phyloP scores from a whole-genome alignment of 1,139 yeast species.

The Hyphopichia burtonii region DNA sequence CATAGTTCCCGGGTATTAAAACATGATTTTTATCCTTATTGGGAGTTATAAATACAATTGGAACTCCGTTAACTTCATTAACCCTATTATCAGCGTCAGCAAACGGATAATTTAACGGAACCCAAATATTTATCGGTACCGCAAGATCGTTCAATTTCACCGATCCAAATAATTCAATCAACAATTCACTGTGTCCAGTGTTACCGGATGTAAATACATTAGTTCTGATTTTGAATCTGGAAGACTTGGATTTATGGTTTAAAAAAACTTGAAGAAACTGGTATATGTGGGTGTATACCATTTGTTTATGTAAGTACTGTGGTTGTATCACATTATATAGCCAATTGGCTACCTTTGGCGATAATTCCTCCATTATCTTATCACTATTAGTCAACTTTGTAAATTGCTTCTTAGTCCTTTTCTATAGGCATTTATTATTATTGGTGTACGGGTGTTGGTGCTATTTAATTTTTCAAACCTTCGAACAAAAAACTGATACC shows the following conservation, averaged over 20 bases:
- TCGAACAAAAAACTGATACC: no score
- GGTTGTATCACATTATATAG: slow-evolving; percentile 44
- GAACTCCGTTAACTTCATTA: slow-evolving; percentile 41
- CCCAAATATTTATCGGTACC: slow-evolving; percentile 73
- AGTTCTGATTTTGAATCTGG: slow-evolving; percentile 60
- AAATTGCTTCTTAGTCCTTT: no score
- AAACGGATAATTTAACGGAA: slow-evolving; percentile 69
- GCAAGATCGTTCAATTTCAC: slow-evolving; percentile 33
- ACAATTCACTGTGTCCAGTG: slow-evolving; percentile 56
- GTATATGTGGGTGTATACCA: slow-evolving; percentile 62
- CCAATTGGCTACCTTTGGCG: slow-evolving; percentile 42
- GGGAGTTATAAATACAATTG: slow-evolving; percentile 60
- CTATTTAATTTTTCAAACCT: no score
- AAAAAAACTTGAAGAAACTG: slow-evolving; percentile 51
- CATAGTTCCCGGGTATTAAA: slow-evolving; percentile 60
- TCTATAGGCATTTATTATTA: no score
- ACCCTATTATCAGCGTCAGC: slow-evolving; percentile 11
- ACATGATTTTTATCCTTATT: slow-evolving; percentile 35
- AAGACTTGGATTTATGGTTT: slow-evolving; percentile 19
- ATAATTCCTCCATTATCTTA: slow-evolving; percentile 30
- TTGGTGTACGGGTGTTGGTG: no score
- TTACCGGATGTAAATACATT: slow-evolving; percentile 59
- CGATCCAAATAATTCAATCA: slow-evolving; percentile 65
- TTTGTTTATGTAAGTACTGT: slow-evolving; percentile 52
- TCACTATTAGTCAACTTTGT: no score